Conservation (phyloP, 2,329 filamentous ascomycete genomes). For the Xylaria sp. region DNA sequence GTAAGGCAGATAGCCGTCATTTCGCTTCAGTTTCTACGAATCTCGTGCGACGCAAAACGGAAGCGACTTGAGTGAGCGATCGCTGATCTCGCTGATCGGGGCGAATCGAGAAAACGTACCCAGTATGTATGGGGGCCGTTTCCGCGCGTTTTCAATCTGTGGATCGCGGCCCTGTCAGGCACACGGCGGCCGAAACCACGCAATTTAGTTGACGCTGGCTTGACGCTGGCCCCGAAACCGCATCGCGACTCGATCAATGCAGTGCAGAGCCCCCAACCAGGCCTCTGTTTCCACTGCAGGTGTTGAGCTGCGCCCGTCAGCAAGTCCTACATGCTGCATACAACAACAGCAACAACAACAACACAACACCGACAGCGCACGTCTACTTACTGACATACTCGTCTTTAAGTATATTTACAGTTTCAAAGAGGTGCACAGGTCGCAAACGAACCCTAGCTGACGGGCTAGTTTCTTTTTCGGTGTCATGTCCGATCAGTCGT, state of each 20-base stretch:
- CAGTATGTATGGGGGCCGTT: constrained; percentile 21
- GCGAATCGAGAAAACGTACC: constrained; percentile 1
- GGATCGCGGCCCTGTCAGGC: constrained; percentile 14
- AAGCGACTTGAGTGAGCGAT: background rate
- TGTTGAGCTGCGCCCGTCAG: background rate
- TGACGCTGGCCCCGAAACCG: background rate
- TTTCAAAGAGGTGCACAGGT: too few species aligned
- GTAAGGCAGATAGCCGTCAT: background rate
- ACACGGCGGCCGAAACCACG: constrained; percentile 9
- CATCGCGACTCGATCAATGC: constrained; percentile 3
- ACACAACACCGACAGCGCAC: too few species aligned
- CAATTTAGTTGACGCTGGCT: constrained; percentile 11
- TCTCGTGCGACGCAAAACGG: background rate
- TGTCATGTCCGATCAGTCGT: constrained; percentile 24
- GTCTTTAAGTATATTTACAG: too few species aligned
- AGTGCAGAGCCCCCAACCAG: background rate
- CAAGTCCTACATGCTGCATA: constrained; percentile 7
- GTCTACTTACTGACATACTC: background rate
- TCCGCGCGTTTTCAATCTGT: constrained; percentile 4
- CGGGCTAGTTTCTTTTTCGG: constrained; percentile 23
- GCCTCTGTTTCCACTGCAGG: constrained; percentile 5
- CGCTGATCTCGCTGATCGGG: too few species aligned
- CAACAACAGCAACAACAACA: too few species aligned
- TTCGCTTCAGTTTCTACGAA: constrained; percentile 3
- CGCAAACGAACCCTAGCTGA: constrained; percentile 18